A percentile compares a stretch with the other conserved stretches of the same genome.
These are phyloP conservation scores for Rhodamnia argentea DNA, from an alignment of 345 rosid species.

Conservation along the genomic window DNA sequence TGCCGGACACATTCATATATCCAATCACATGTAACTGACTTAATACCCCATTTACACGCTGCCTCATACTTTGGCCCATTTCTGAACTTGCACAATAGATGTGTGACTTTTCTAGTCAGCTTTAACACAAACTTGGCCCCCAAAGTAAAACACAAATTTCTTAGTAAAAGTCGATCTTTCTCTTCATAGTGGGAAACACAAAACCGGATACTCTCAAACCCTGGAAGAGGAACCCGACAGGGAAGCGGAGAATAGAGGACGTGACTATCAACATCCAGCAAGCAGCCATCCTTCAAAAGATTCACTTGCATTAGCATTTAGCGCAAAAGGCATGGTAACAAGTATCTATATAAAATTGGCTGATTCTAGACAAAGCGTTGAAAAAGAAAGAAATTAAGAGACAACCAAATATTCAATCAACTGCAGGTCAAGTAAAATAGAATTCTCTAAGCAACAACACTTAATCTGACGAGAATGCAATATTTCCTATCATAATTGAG, in stretches of 20 bases:
- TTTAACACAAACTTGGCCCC: constrained; percentile 64
- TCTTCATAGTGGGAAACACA: constrained; percentile 78
- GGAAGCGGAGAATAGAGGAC: constrained; percentile 87
- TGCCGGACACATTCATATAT: constrained; percentile 75
- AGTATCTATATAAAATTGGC: not conserved
- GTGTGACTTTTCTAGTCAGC: constrained; percentile 71
- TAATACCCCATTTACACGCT: constrained; percentile 70
- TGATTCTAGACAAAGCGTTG: not conserved
- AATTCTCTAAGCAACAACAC: not conserved
- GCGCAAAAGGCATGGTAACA: constrained; percentile 1
- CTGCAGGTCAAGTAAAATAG: not conserved
- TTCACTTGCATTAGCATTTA: constrained; percentile 5
- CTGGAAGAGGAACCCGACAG: constrained; percentile 78
- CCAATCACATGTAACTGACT: constrained; percentile 66
- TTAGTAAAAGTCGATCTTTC: constrained; percentile 61
- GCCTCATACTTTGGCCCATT: constrained; percentile 69
- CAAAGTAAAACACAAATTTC: constrained; percentile 73
- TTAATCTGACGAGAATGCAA: not conserved
- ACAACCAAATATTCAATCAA: not conserved
- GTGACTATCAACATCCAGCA: constrained; percentile 73
- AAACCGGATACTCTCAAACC: constrained; percentile 61
- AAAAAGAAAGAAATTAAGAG: not conserved
- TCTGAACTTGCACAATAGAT: constrained; percentile 69
- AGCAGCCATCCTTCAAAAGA: constrained; percentile 57
- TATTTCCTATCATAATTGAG: not conserved